Evolutionary conservation across 2,329 filamentous ascomycete species (phyloP), one percentile per base, ranked within the genome.

Genomic region (Botrytis deweyae): DNA sequence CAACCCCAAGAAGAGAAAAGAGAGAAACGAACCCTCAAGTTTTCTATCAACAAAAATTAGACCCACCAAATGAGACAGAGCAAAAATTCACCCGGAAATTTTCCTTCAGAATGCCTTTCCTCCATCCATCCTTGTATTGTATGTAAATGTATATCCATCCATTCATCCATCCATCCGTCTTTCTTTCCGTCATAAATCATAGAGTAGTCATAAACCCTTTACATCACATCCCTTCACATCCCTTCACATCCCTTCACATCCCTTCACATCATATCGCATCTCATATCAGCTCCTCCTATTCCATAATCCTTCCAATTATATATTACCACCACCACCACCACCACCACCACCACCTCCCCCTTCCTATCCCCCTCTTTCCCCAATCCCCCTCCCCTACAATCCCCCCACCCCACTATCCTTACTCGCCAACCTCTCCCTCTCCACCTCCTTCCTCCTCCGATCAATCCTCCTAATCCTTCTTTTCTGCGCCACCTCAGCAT

Each of bases 401-500:
- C 69, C 69, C 3, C 58, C 69, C 4, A 71, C 46, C 42, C 69
- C 69, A 55, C 69, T 71, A 52, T 71, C 59, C 25, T 71, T 64
- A 64, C 69, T 65, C 33, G 42, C 69, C 29, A 38, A 44, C 42
- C 64, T 70, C 20, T 75, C 73, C 58, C 73, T 80, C 64, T 67
- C 64, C 7, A 49, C 38, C 18, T 72, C 69, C 58, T 44, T 70
- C 59, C 40, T 72, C 66, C 72, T 73, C 58, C 64, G 49, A 25
- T 70, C 65, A 18, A 76, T 73, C 64, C 72, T 80, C 64, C 76
- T 77, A 25, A 74, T 71, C 20, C 80, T 78, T 72, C 80, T 77
- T 75, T 79, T 81, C 58, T 74, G 75, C 61, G 79, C 79, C 69
- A 78, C 72, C 25, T 86, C 85, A 3, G 88, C 82, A 78, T 91